Percentiles rank a stretch among this genome's conserved stretches.
Evolutionary conservation across 2,329 filamentous ascomycete species (phyloP).

Genomic region (Alternaria atra): DNA sequence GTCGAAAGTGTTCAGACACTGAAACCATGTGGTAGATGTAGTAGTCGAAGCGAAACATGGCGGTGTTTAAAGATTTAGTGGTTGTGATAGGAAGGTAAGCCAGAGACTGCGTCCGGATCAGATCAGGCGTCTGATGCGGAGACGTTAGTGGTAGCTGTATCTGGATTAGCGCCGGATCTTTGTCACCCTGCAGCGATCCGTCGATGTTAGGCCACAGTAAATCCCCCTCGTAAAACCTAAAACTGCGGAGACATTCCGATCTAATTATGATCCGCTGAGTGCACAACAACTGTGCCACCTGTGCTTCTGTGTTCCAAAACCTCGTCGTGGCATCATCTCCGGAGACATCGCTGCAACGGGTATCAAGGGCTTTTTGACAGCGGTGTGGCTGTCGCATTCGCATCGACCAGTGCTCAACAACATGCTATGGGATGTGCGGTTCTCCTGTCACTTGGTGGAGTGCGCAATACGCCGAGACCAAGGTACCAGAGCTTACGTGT

Average conservation of each 20-base stretch:
- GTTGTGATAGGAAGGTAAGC: neutral
- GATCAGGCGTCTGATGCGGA: neutral
- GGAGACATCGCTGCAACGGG: neutral
- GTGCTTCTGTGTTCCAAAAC: neutral
- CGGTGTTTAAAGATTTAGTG: neutral
- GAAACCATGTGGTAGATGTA: neutral
- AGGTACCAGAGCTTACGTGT: constrained; percentile 1
- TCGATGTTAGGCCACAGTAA: neutral
- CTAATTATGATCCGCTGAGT: neutral
- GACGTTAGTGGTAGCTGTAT: neutral
- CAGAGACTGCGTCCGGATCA: neutral
- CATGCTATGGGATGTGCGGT: neutral
- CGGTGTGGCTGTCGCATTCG: neutral
- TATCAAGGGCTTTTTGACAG: neutral
- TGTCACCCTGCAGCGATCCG: constrained; percentile 10
- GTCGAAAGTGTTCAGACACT: neutral
- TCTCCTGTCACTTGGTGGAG: neutral
- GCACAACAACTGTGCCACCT: neutral
- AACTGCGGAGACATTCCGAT: neutral
- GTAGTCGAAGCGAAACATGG: neutral
- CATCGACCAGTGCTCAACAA: neutral
- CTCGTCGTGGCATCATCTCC: neutral
- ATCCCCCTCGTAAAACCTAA: neutral
- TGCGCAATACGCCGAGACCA: neutral
- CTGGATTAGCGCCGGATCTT: neutral